Conservation (phyloP, 768 basidiomycete genomes). For the Crassisporium funariophilum region DNA sequence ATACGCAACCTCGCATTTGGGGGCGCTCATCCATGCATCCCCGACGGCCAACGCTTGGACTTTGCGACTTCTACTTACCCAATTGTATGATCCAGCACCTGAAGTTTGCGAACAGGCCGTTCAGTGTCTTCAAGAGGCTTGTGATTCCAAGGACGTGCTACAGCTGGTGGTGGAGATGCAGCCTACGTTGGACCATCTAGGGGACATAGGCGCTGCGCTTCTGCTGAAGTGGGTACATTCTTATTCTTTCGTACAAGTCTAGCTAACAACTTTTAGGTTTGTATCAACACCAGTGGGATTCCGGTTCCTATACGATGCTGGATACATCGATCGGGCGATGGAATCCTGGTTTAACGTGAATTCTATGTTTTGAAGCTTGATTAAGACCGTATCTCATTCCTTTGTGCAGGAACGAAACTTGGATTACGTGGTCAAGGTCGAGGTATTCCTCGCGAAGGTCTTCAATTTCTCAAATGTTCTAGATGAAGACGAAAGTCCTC, state of each 20-base stretch:
- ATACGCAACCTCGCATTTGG: conserved; percentile 87
- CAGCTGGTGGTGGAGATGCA: conserved; percentile 93
- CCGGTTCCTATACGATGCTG: conserved; percentile 85
- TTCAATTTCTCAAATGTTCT: conserved; percentile 59
- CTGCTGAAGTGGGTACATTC: conserved; percentile 70
- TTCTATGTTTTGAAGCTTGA: background rate
- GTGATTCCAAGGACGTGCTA: conserved; percentile 79
- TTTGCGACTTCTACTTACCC: conserved; percentile 87
- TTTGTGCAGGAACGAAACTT: conserved; percentile 83
- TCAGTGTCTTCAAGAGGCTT: conserved; percentile 85
- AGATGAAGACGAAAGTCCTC: conserved; percentile 67
- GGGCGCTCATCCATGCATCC: conserved; percentile 71
- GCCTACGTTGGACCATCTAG: conserved; percentile 93
- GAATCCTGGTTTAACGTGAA: conserved; percentile 94
- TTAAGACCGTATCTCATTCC: background rate
- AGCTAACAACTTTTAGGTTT: conserved; percentile 57
- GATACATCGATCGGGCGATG: conserved; percentile 94
- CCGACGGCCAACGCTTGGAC: conserved; percentile 81
- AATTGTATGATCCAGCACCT: conserved; percentile 89
- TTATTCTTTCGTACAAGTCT: background rate
- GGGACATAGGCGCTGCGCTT: conserved; percentile 87
- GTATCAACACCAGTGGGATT: conserved; percentile 95
- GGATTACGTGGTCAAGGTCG: conserved; percentile 91
- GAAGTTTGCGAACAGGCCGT: conserved; percentile 93
- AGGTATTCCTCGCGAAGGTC: conserved; percentile 84